Base-by-base conservation (phyloP, 2,329 filamentous ascomycete species). In the Trichophyton schoenleinii region DNA sequence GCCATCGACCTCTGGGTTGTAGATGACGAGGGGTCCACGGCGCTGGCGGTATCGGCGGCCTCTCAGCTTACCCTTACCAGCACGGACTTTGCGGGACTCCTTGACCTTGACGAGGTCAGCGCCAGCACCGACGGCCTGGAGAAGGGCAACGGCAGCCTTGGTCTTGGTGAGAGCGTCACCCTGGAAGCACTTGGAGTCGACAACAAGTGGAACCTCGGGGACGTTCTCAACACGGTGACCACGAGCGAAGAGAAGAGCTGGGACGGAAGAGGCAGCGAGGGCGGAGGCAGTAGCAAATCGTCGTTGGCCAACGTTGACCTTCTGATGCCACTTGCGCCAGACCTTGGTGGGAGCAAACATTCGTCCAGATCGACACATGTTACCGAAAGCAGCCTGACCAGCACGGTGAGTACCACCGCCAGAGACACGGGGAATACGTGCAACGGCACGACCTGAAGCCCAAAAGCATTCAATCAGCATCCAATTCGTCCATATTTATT, bases 271-370 rank as follows among this genome's bases (percentile, higher is more conserved):
- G 72, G 94, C 94, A 80, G 94, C 94, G 73, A 99, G 84, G 75
- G 94, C 94, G 73, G 94, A 99, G 78, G 90, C 90, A 74, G 91
- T 95, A 80, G 94, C 94, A 79, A 96, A 99, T 74, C 94, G 94
- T 84, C 88, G 96, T 86, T 99, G 94, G 80, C 88, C 88, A 80
- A 95, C 86, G 86, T 95, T 96, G 86, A 99, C 86, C 91, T 97
- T 97, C 84, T 96, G 85, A 85, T 99, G 94, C 95, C 94, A 99
- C 85, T 96, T 96, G 79, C 94, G 86, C 95, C 94, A 99, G 83
- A 96, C 88, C 88, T 99, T 99, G 81, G 94, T 99, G 70, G 94
- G 94, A 72, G 94, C 94, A 83, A 99, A 99, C 94, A 99, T 99
- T 83, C 94, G 94, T 84, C 95, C 94, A 77, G 92, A 96, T 79